phyloP scores from a whole-genome alignment of 2,329 filamentous ascomycete species.

The Xylaria polymorpha region DNA sequence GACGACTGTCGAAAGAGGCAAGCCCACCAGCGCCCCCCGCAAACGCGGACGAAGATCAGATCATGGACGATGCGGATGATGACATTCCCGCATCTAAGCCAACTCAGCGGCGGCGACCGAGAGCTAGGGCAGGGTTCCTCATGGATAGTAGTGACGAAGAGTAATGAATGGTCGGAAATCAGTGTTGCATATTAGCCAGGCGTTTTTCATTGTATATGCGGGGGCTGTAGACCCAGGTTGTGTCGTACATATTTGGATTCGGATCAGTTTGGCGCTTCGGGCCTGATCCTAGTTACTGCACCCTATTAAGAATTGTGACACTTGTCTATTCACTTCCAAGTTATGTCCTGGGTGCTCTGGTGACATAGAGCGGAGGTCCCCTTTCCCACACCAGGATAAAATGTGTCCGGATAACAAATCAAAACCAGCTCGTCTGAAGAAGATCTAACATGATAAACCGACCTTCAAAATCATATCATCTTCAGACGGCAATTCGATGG shows the following conservation, averaged over 20 bases:
- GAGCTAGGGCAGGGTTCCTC: slow-evolving; percentile 65
- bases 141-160: slow-evolving; percentile 71
- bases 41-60: slow-evolving; percentile 36
- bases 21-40: slow-evolving; percentile 33
- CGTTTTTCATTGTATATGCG: slow-evolving; percentile 36
- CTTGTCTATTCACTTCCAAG: neutral
- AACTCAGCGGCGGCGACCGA: slow-evolving; percentile 54
- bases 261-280: neutral
- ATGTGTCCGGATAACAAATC: neutral
- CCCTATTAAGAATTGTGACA: neutral
- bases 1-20: slow-evolving; percentile 45
- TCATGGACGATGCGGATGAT: slow-evolving; percentile 48
- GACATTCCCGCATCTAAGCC: slow-evolving; percentile 54
- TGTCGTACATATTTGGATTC: neutral
- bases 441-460: neutral
- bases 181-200: slow-evolving; percentile 40
- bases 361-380: neutral
- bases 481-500: neutral
- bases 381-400: neutral
- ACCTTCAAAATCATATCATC: neutral
- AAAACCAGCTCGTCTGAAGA: neutral
- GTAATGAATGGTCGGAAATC: slow-evolving; percentile 42
- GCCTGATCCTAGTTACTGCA: slow-evolving; percentile 12
- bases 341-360: neutral
- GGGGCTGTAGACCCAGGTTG: too few species aligned